Percentiles rank a stretch among this genome's conserved stretches.
These are phyloP conservation scores for Solanum lycopersicoides DNA, from an alignment of 257 asterid species.

Conservation along the genomic window DNA sequence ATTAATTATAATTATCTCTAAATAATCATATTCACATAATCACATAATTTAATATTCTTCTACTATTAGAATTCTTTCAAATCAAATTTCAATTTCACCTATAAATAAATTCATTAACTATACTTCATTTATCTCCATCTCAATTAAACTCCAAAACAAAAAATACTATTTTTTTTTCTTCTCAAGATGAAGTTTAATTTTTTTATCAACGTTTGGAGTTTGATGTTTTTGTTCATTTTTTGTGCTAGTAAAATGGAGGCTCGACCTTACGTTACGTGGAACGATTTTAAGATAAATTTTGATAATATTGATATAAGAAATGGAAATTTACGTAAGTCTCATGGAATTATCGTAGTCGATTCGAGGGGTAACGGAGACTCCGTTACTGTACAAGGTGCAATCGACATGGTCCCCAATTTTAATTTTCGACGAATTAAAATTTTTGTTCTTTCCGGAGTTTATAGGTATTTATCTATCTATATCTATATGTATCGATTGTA, in stretches of 20 bases:
- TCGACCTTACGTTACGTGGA: slow-evolving; percentile 38
- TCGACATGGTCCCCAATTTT: slow-evolving; percentile 56
- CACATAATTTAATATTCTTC: background rate
- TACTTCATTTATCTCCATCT: background rate
- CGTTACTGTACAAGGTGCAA: slow-evolving; percentile 65
- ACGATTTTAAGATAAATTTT: slow-evolving; percentile 31
- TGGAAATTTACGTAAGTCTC: background rate
- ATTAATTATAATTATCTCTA: background rate
- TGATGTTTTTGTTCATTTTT: background rate
- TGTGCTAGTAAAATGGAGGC: background rate
- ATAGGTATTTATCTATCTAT: slow-evolving; percentile 29
- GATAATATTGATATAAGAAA: background rate
- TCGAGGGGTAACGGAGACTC: slow-evolving; percentile 52
- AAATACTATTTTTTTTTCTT: background rate
- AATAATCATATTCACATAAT: background rate
- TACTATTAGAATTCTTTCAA: background rate
- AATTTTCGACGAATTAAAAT: slow-evolving; percentile 45
- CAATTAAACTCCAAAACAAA: background rate
- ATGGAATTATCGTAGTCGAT: slow-evolving; percentile 41
- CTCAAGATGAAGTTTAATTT: background rate
- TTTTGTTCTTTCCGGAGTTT: slow-evolving; percentile 52
- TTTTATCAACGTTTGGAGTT: background rate
- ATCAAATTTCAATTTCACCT: background rate
- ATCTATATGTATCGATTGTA: background rate
- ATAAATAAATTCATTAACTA: background rate